Base-by-base conservation (phyloP, 1,284 basidiomycete genomes). In the Porogramme epimiltina region DNA sequence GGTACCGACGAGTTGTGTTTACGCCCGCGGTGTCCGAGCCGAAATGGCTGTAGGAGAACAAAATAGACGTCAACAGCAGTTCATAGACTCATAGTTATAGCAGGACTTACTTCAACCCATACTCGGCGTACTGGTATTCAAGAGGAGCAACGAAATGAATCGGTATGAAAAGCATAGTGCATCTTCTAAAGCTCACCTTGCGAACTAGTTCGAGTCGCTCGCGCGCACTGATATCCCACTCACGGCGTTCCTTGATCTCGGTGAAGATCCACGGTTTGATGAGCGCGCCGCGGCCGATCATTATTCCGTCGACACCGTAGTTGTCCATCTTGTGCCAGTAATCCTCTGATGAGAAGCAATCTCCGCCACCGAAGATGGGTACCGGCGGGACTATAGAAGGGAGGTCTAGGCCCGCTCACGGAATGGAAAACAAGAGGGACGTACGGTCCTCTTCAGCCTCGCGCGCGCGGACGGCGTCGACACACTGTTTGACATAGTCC, bases 221-320 rank as follows among this genome's bases (percentile, higher is more conserved):
- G 1, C 88, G 77, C 11, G 93, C 84, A 56, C 85, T 90, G 65
- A 98, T 98, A 65, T 98, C 95, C 95, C 95, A 98, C 64, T 96
- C 93, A 43, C 91, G 72, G 26, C 77, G 79, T 66, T 98, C 95
- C 66, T 95, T 91, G 67, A 98, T 87, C 71, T 99, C 96, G 1
- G 95, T 98, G 70, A 98, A 98, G 52, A 95, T 87, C 93, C 93
- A 95, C 1, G 93, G 90, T 68, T 98, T 98, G 73, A 98, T 98
- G 51, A 98, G 77, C 0, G 95, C 96, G 0, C 96, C 96, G 23
- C 96, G 80, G 1, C 88, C 96, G 37, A 98, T 81, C 96, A 98
- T 98, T 46, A 97, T 80, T 4, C 95, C 95, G 66, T 98, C 95
- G 0, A 97, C 94, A 11, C 89, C 88, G 19, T 83, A 87, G 9